phyloP scores from a whole-genome alignment of 2,329 filamentous ascomycete genomes.

The Nectriaceae sp. region DNA sequence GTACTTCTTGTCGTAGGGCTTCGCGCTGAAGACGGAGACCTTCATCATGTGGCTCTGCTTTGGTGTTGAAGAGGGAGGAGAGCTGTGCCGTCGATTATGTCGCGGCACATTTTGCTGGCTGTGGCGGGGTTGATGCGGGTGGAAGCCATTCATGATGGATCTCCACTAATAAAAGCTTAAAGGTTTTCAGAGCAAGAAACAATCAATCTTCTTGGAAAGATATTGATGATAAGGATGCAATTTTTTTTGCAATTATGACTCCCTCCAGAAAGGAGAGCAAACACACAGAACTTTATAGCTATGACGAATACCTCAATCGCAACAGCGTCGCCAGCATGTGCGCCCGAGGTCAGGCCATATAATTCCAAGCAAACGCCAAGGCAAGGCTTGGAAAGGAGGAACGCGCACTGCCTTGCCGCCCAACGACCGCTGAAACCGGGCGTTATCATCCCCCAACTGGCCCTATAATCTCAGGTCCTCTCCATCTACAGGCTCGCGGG shows the following conservation, averaged over 20 bases:
- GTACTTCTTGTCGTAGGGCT: conserved; percentile 62
- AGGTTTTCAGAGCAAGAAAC: too few relatives aligned
- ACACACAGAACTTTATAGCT: background rate
- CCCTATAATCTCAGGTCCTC: too few relatives aligned
- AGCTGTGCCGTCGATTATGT: background rate
- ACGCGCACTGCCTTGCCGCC: too few relatives aligned
- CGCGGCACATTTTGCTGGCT: too few relatives aligned
- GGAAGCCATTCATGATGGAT: too few relatives aligned
- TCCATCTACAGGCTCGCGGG: too few relatives aligned
- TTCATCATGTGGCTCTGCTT: conserved; percentile 43
- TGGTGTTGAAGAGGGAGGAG: background rate
- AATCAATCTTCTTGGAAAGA: too few relatives aligned
- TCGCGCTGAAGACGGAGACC: conserved; percentile 65
- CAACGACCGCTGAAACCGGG: too few relatives aligned
- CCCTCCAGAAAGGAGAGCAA: background rate
- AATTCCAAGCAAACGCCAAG: background rate
- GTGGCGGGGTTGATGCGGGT: background rate
- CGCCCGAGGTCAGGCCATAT: background rate
- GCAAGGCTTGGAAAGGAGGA: background rate
- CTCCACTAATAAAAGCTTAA: too few relatives aligned
- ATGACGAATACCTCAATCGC: background rate
- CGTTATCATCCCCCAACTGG: too few relatives aligned
- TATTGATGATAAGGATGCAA: too few relatives aligned
- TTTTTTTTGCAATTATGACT: too few relatives aligned
- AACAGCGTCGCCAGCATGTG: background rate